Conservation (phyloP, 192 early-diverging fungal genomes). For the Coemansia sp. region DNA sequence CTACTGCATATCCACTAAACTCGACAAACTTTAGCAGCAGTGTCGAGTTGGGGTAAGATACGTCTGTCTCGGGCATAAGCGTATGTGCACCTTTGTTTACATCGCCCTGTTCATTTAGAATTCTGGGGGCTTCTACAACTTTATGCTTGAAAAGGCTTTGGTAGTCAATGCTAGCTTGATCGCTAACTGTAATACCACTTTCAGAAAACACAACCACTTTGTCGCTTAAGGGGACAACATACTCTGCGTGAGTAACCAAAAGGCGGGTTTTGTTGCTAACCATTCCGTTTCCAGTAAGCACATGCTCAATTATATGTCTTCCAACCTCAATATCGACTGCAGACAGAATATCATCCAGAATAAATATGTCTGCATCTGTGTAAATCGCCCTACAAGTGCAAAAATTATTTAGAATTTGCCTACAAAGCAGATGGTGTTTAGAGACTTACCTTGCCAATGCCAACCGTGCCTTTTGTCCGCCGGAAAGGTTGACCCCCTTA, state of each 20-base stretch:
- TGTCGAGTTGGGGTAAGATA: background rate
- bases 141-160: background rate
- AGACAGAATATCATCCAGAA: slow-evolving; percentile 32
- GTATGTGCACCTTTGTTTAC: slow-evolving; percentile 5
- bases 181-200: background rate
- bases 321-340: slow-evolving; percentile 35
- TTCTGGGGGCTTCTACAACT: background rate
- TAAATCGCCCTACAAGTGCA: slow-evolving; percentile 58
- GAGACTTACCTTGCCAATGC: slow-evolving; percentile 53
- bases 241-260: slow-evolving; percentile 39
- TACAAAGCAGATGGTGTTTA: background rate
- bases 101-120: too few species aligned
- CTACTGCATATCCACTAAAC: slow-evolving; percentile 4
- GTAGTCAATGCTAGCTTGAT: background rate
- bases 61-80: slow-evolving; percentile 5
- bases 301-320: slow-evolving; percentile 24
- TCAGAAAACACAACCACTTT: slow-evolving; percentile 16
- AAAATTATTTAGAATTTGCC: background rate
- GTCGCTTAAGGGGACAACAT: slow-evolving; percentile 32
- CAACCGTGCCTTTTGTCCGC: slow-evolving; percentile 65
- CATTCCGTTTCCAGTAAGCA: slow-evolving; percentile 23
- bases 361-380: slow-evolving; percentile 54
- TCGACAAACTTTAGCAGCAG: slow-evolving; percentile 5
- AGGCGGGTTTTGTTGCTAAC: slow-evolving; percentile 26
- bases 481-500: slow-evolving; percentile 58